Conservation (phyloP, 2,329 filamentous ascomycete genomes). For the Microdochium nivale region DNA sequence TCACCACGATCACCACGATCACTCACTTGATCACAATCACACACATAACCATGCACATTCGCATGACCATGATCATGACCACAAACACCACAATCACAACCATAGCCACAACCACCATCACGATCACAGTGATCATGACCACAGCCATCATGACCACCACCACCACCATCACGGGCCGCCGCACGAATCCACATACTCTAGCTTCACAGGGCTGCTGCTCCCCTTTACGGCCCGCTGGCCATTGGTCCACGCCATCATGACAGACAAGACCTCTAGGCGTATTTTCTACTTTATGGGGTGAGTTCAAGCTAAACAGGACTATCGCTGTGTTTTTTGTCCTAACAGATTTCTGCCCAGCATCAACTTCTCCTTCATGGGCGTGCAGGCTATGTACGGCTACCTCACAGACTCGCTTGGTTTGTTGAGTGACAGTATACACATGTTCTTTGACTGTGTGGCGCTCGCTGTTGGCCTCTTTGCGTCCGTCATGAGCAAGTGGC, state of each 20-base stretch:
- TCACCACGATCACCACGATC: constrained; percentile 10
- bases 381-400: constrained; percentile 92
- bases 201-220: constrained; percentile 66
- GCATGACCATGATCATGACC: constrained; percentile 1
- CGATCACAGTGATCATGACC: constrained; percentile 3
- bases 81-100: constrained; percentile 2
- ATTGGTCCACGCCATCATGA: constrained; percentile 74
- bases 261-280: constrained; percentile 83
- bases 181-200: constrained; percentile 46
- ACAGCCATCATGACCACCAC: constrained; percentile 2
- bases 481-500: constrained; percentile 94
- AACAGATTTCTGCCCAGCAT: constrained; percentile 43
- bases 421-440: constrained; percentile 97
- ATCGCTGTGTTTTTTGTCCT: constrained; percentile 47
- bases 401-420: constrained; percentile 87
- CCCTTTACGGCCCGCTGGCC: constrained; percentile 62
- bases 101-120: constrained; percentile 2
- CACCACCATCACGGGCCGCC: constrained; percentile 21
- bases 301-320: constrained; percentile 3
- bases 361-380: constrained; percentile 89
- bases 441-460: constrained; percentile 97
- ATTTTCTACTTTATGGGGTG: constrained; percentile 97
- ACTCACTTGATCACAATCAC: constrained; percentile 12
- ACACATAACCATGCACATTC: constrained; percentile 6
- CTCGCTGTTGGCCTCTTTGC: constrained; percentile 84